These are phyloP conservation scores for Starmerella kuoi DNA, from an alignment of 805 yeast species.

Conservation along the genomic window DNA sequence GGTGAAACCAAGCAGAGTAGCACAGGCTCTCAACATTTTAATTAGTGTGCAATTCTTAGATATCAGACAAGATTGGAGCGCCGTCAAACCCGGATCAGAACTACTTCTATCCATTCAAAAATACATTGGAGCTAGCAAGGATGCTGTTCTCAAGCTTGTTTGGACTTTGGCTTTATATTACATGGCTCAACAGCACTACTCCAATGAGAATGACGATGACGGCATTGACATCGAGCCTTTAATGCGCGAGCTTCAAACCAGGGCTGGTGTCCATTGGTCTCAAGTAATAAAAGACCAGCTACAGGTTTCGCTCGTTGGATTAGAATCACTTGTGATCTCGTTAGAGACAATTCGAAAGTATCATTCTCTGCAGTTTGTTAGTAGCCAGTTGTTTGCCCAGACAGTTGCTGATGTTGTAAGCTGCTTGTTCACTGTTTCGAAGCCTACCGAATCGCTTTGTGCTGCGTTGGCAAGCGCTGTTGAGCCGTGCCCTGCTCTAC, in stretches of 20 bases:
- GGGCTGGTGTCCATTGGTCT: conserved; percentile 19
- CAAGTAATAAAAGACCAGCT: conserved; percentile 13
- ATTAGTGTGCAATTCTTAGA: conserved; percentile 24
- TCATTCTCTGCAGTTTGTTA: conserved; percentile 5
- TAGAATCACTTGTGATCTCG: conserved; percentile 10
- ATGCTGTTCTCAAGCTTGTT: conserved; percentile 18
- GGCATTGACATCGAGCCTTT: conserved; percentile 12
- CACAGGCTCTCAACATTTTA: conserved; percentile 16
- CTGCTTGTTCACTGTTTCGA: conserved; percentile 10
- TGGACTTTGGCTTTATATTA: conserved; percentile 26
- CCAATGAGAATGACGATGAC: conserved; percentile 10
- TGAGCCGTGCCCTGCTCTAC: conserved; percentile 35
- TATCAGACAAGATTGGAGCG: conserved; percentile 23
- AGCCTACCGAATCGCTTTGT: conserved; percentile 17
- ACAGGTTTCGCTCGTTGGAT: conserved; percentile 6
- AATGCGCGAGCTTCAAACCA: conserved; percentile 14
- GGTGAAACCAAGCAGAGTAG: not conserved
- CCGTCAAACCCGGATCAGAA: conserved; percentile 11
- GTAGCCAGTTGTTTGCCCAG: conserved; percentile 17
- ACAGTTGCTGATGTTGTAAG: conserved; percentile 23
- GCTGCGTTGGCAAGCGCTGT: conserved; percentile 34
- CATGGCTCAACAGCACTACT: conserved; percentile 19
- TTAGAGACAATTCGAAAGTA: conserved; percentile 7
- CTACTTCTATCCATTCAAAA: conserved; percentile 20
- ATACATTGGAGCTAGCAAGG: conserved; percentile 3